These are phyloP conservation scores for Brasenia schreberi DNA, from an alignment of 164 flowering plant genomes.

Conservation along the genomic window DNA sequence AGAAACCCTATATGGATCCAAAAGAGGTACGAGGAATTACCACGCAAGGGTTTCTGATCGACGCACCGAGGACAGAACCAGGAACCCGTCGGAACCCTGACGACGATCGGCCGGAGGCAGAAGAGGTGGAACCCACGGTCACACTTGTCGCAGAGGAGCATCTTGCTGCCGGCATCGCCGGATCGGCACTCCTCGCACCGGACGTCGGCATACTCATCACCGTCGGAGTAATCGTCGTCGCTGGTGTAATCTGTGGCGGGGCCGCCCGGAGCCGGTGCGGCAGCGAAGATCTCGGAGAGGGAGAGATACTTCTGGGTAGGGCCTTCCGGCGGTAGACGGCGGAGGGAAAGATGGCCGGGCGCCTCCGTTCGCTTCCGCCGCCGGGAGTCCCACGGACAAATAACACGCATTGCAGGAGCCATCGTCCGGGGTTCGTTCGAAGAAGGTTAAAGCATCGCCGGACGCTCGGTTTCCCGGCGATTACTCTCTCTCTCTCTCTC, in stretches of 20 bases:
- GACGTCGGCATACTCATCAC: slow-evolving; percentile 14
- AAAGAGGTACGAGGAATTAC: slow-evolving; percentile 21
- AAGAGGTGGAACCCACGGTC: slow-evolving; percentile 48
- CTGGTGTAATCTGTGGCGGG: slow-evolving; percentile 7
- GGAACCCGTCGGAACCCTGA: slow-evolving; percentile 38
- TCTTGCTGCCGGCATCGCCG: slow-evolving; percentile 38
- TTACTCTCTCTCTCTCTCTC: background rate
- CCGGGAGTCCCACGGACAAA: background rate
- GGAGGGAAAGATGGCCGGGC: slow-evolving; percentile 8
- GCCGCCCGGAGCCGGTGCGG: background rate
- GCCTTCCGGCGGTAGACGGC: slow-evolving; percentile 2
- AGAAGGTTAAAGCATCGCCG: background rate
- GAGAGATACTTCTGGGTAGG: slow-evolving; percentile 27
- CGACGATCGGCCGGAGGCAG: slow-evolving; percentile 56
- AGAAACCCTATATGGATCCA: background rate
- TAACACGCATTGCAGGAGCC: background rate
- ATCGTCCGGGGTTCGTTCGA: background rate
- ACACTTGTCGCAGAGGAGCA: slow-evolving; percentile 55
- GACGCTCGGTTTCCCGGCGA: background rate
- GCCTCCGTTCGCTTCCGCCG: slow-evolving; percentile 19
- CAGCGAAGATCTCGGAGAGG: slow-evolving; percentile 36
- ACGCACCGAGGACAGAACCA: slow-evolving; percentile 58
- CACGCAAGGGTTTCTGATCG: slow-evolving; percentile 17
- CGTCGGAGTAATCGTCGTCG: background rate
- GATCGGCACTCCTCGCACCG: slow-evolving; percentile 49